Evolutionary conservation across 768 basidiomycete species (phyloP).

Genomic region (Wakefieldia striispora): DNA sequence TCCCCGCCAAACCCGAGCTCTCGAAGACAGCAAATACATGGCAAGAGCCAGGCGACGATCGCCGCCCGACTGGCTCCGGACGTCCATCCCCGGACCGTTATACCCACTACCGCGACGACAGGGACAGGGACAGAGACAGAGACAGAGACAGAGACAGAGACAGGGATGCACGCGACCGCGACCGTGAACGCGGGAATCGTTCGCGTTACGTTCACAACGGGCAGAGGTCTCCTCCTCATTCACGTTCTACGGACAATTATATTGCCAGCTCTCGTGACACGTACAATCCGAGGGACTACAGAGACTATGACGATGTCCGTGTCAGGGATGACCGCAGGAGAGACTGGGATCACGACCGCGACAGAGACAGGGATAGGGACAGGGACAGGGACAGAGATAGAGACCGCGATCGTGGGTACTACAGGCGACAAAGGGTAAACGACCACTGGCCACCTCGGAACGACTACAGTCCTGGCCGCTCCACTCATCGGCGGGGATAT

Average conservation of each 20-base stretch:
- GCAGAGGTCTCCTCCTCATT: constrained; percentile 13
- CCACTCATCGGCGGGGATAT: constrained; percentile 13
- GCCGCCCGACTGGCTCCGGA: constrained; percentile 15
- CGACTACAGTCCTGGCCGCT: constrained; percentile 20
- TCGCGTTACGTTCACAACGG: constrained; percentile 14
- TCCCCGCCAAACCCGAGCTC: constrained; percentile 33
- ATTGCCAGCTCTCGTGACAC: constrained; percentile 14
- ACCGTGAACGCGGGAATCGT: constrained; percentile 13
- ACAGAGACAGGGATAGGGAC: constrained; percentile 15
- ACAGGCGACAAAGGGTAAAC: constrained; percentile 17
- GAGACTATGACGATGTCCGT: constrained; percentile 19
- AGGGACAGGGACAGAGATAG: constrained; percentile 16
- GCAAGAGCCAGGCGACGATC: constrained; percentile 24
- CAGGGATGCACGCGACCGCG: constrained; percentile 19
- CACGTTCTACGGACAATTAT: constrained; percentile 19
- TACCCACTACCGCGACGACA: constrained; percentile 22
- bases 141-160: no score
- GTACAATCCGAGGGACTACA: constrained; percentile 19
- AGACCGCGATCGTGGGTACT: constrained; percentile 16
- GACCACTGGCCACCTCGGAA: constrained; percentile 15
- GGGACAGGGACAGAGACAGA: constrained; percentile 21
- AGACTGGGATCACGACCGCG: constrained; percentile 25
- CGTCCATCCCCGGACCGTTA: constrained; percentile 28
- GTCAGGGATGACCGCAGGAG: constrained; percentile 22
- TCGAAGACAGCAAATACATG: constrained; percentile 17